These are phyloP conservation scores for Saccharomycopsis sp. DNA, from an alignment of 805 yeast species.

Conservation along the genomic window DNA sequence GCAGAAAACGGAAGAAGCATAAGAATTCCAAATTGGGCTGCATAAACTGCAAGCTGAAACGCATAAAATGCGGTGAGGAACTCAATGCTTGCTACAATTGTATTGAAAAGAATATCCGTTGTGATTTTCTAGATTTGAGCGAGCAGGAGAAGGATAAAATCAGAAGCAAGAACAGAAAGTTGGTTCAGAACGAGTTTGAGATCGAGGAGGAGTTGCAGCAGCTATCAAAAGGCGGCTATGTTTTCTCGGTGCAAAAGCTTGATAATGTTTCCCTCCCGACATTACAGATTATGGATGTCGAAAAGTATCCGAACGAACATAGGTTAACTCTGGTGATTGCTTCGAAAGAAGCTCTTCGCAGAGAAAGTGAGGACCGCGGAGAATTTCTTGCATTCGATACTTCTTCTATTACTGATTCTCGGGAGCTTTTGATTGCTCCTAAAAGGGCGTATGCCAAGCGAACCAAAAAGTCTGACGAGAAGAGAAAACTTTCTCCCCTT, in stretches of 20 bases:
- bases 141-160: conserved; percentile 9
- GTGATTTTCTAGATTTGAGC: conserved; percentile 16
- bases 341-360: neutral
- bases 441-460: neutral
- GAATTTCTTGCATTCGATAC: neutral
- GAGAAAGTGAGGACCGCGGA: neutral
- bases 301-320: neutral
- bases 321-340: neutral
- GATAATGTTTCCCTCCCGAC: neutral
- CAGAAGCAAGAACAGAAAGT: neutral
- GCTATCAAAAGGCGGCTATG: neutral
- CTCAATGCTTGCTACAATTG: conserved; percentile 19
- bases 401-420: neutral
- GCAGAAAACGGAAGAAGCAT: conserved; percentile 11
- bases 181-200: neutral
- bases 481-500: neutral
- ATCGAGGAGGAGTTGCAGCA: neutral
- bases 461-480: neutral
- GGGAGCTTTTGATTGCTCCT: neutral
- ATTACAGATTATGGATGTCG: neutral
- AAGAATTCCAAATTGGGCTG: conserved; percentile 21
- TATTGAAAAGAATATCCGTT: conserved; percentile 12
- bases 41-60: conserved; percentile 17
- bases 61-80: conserved; percentile 21
- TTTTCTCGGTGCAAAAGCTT: neutral